Evolutionary conservation across 2,329 filamentous ascomycete genomes (phyloP).

Genomic region (Aspergillus sclerotialis): DNA sequence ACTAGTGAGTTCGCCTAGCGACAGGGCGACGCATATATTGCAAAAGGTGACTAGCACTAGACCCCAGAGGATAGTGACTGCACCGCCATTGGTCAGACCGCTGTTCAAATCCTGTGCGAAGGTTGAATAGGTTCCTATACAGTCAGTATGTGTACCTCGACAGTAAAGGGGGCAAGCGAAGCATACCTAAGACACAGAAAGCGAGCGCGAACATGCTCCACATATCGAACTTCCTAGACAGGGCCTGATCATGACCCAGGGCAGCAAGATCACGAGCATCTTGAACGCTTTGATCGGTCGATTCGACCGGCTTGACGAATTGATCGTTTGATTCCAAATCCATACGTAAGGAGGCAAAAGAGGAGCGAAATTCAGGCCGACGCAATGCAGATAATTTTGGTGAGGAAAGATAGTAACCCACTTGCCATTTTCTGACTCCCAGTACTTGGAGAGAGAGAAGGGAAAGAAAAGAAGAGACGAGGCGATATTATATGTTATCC

Average conservation of each 20-base stretch:
- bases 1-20: conserved; percentile 50
- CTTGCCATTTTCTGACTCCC: conserved; percentile 1
- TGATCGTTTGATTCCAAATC: conserved; percentile 21
- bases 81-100: conserved; percentile 49
- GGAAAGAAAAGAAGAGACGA: neutral
- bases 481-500: neutral
- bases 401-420: neutral
- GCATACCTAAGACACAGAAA: conserved; percentile 46
- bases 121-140: conserved; percentile 48
- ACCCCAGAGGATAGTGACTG: conserved; percentile 51
- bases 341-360: conserved; percentile 10
- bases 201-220: conserved; percentile 54
- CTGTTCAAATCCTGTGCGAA: conserved; percentile 48
- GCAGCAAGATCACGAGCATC: conserved; percentile 37
- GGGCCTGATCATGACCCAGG: conserved; percentile 37
- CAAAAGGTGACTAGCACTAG: conserved; percentile 47
- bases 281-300: conserved; percentile 28
- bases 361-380: neutral
- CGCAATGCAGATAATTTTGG: neutral
- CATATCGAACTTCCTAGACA: conserved; percentile 44
- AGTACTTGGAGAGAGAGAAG: too few relatives aligned
- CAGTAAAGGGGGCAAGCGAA: neutral
- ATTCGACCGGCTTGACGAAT: conserved; percentile 19
- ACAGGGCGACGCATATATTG: conserved; percentile 49
- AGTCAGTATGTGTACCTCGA: neutral